phyloP scores from a whole-genome alignment of 768 basidiomycete species.

The Asterophora parasitica region DNA sequence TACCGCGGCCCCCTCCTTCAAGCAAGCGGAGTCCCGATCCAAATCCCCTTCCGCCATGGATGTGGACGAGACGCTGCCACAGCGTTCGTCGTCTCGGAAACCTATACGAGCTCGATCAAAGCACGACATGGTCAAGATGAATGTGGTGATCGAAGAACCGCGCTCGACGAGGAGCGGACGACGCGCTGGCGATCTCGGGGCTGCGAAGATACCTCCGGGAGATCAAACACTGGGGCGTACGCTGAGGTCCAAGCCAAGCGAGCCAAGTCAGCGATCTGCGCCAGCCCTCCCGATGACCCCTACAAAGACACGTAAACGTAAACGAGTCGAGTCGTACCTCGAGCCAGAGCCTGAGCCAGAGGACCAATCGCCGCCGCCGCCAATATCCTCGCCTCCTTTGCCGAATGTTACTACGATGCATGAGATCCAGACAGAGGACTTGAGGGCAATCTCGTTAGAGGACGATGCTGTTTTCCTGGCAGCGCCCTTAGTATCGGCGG shows the following conservation, averaged over 20 bases:
- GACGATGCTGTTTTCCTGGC: conserved; percentile 4
- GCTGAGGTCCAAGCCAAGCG: conserved; percentile 10
- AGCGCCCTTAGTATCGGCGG: not conserved
- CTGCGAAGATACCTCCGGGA: conserved; percentile 1
- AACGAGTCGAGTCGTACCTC: conserved; percentile 34
- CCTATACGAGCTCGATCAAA: conserved; percentile 10
- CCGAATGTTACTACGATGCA: conserved; percentile 8
- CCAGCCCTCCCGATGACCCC: conserved; percentile 5
- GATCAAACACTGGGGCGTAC: conserved; percentile 4
- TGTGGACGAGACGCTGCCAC: not conserved
- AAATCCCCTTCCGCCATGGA: conserved; percentile 7
- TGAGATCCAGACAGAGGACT: not conserved
- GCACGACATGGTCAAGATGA: conserved; percentile 4
- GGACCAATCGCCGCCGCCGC: conserved; percentile 8
- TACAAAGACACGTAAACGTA: conserved; percentile 35
- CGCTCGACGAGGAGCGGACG: conserved; percentile 11
- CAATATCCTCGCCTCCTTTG: conserved; percentile 4
- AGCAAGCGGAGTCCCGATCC: conserved; percentile 7
- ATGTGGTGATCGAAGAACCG: conserved; percentile 3
- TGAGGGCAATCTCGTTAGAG: conserved; percentile 5
- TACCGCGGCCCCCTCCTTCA: conserved; percentile 9
- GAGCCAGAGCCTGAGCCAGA: conserved; percentile 18
- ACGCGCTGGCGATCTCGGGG: conserved; percentile 8
- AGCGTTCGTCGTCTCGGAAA: conserved; percentile 9
- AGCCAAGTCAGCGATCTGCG: conserved; percentile 9